These are phyloP conservation scores for Metarhizium rileyi DNA, from an alignment of 2,329 filamentous ascomycete species.

Conservation along the genomic window DNA sequence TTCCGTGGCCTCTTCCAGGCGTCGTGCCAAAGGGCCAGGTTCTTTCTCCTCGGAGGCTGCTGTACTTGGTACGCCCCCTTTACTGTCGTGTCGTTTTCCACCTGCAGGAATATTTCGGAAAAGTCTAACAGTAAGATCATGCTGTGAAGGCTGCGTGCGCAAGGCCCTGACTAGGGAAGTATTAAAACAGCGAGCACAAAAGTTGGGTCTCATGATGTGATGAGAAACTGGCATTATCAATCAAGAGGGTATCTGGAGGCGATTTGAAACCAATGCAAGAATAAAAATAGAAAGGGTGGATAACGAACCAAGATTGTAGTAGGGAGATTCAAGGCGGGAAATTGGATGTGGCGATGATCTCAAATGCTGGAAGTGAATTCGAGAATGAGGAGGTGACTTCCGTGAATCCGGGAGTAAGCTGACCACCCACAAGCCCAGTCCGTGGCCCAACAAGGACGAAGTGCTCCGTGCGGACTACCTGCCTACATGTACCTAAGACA, in stretches of 20 bases:
- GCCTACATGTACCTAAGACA: too few relatives aligned
- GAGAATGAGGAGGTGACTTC: too few relatives aligned
- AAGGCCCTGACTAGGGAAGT: not conserved
- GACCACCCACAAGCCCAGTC: too few relatives aligned
- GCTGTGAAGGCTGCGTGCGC: not conserved
- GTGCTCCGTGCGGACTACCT: too few relatives aligned
- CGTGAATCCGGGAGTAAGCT: too few relatives aligned
- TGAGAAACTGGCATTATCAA: not conserved
- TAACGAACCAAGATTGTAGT: too few relatives aligned
- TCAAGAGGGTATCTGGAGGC: not conserved
- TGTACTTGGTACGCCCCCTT: not conserved
- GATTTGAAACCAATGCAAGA: not conserved
- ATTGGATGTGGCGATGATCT: too few relatives aligned
- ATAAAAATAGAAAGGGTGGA: not conserved
- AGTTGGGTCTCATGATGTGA: not conserved
- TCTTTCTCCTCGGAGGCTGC: constrained; percentile 8
- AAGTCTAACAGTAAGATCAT: too few relatives aligned
- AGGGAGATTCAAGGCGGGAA: too few relatives aligned
- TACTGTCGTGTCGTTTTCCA: not conserved
- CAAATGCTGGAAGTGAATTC: too few relatives aligned
- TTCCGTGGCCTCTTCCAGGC: constrained; percentile 53
- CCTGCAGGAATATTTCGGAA: not conserved
- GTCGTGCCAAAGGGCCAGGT: constrained; percentile 42
- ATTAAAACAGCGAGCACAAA: constrained; percentile 2
- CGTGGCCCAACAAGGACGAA: too few relatives aligned